These are phyloP conservation scores for Taphrina pruni DNA, from an alignment of 1,139 yeast species.

Conservation along the genomic window DNA sequence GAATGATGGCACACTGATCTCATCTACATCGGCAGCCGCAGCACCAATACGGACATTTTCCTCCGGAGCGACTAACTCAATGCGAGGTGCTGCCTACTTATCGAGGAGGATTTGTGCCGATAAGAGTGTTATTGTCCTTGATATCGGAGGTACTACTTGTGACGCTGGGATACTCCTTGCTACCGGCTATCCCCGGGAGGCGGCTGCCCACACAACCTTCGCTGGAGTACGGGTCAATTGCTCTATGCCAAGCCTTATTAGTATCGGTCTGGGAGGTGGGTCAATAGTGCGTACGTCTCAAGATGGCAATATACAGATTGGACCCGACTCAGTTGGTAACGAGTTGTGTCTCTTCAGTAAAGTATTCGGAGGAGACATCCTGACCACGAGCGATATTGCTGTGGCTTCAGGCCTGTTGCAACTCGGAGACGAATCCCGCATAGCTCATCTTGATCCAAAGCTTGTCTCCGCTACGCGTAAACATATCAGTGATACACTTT, in stretches of 20 bases:
- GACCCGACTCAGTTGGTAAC: constrained; percentile 57
- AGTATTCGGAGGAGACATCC: constrained; percentile 54
- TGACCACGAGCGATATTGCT: constrained; percentile 55
- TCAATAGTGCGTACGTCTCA: constrained; percentile 52
- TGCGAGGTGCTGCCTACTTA: constrained; percentile 58
- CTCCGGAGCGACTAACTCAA: constrained; percentile 58
- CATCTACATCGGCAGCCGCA: constrained; percentile 52
- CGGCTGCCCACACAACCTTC: constrained; percentile 53
- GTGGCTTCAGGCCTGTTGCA: constrained; percentile 48
- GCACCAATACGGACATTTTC: constrained; percentile 56
- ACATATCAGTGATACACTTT: constrained; percentile 51
- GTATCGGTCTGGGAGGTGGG: constrained; percentile 58
- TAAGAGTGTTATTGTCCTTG: constrained; percentile 53
- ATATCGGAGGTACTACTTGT: constrained; percentile 58
- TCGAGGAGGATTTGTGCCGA: constrained; percentile 49
- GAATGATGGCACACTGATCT: constrained; percentile 57
- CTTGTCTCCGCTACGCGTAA: constrained; percentile 46
- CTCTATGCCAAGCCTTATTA: constrained; percentile 58
- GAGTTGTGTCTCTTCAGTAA: constrained; percentile 51
- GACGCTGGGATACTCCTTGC: constrained; percentile 56
- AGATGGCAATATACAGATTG: constrained; percentile 51
- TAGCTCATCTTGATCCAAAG: constrained; percentile 45
- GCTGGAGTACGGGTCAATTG: constrained; percentile 58
- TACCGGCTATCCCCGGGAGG: constrained; percentile 56
- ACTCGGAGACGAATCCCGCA: constrained; percentile 49